phyloP scores from a whole-genome alignment of 352 stramenopile genomes.

The Phytophthora nicotianae region DNA sequence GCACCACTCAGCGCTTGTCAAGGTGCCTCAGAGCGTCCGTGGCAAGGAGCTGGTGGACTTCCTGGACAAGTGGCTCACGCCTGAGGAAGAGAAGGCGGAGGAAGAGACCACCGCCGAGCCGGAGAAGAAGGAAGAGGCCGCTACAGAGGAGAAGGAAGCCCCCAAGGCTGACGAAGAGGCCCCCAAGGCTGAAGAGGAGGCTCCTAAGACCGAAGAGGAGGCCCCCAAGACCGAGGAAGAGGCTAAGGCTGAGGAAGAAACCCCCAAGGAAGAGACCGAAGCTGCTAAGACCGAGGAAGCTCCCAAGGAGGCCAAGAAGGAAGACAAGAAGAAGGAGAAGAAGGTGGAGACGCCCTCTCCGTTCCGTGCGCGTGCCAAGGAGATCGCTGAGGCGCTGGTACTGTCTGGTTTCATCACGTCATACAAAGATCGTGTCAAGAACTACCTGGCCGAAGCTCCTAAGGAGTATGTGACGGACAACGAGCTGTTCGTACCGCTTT shows the following conservation, averaged over 20 bases:
- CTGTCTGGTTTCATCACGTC: slow-evolving; percentile 43
- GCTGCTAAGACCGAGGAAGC: slow-evolving; percentile 7
- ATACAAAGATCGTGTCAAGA: slow-evolving; percentile 56
- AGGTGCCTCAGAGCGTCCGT: slow-evolving; percentile 47
- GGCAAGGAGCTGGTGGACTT: slow-evolving; percentile 54
- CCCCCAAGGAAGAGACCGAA: slow-evolving; percentile 12
- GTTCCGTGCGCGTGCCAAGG: slow-evolving; percentile 41
- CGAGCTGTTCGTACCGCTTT: slow-evolving; percentile 53
- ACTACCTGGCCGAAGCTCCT: slow-evolving; percentile 36
- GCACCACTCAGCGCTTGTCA: slow-evolving; percentile 47
- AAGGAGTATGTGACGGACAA: slow-evolving; percentile 52
- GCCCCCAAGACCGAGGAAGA: slow-evolving; percentile 24
- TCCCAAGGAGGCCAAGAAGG: slow-evolving; percentile 22
- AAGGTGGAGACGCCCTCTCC: slow-evolving; percentile 35
- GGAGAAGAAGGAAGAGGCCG: slow-evolving; percentile 26
- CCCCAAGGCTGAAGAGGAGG: slow-evolving; percentile 10
- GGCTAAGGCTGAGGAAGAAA: slow-evolving; percentile 15
- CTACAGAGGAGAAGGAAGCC: slow-evolving; percentile 15
- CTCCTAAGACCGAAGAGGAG: slow-evolving; percentile 7
- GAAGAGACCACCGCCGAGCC: slow-evolving; percentile 10
- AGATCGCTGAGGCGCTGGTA: slow-evolving; percentile 46
- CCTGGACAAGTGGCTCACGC: slow-evolving; percentile 48
- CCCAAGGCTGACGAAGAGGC: slow-evolving; percentile 19
- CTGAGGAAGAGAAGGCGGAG: slow-evolving; percentile 30
- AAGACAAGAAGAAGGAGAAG: slow-evolving; percentile 36